These are phyloP conservation scores for Didymosphaeria variabile DNA, from an alignment of 2,329 filamentous ascomycete genomes.

Conservation along the genomic window DNA sequence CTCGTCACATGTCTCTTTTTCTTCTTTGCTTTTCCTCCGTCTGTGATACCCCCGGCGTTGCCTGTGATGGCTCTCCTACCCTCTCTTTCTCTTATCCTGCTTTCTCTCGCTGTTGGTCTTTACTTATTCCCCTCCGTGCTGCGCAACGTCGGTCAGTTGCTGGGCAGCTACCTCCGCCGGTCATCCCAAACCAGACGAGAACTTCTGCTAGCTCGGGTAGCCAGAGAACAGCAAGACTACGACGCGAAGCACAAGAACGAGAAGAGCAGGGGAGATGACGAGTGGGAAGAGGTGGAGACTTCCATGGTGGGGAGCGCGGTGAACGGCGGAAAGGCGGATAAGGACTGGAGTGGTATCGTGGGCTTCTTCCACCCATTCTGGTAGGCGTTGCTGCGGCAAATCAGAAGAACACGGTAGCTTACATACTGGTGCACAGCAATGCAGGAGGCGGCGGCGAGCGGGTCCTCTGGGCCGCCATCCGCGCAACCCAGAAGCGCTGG, in stretches of 20 bases:
- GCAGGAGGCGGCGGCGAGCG: slow-evolving; percentile 94
- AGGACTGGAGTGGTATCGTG: slow-evolving; percentile 83
- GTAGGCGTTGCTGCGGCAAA: slow-evolving; percentile 58
- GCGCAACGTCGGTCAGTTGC: slow-evolving; percentile 35
- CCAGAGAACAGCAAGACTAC: slow-evolving; percentile 38
- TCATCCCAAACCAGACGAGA: slow-evolving; percentile 44
- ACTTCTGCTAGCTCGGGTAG: slow-evolving; percentile 44
- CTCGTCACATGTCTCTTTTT: slow-evolving; percentile 16
- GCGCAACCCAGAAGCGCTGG: slow-evolving; percentile 88
- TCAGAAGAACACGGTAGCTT: slow-evolving; percentile 17
- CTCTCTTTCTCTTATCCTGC: slow-evolving; percentile 32
- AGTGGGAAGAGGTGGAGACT: slow-evolving; percentile 74
- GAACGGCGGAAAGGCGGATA: slow-evolving; percentile 57
- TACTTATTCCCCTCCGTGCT: slow-evolving; percentile 40
- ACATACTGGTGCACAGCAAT: slow-evolving; percentile 69
- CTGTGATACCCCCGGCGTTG: slow-evolving; percentile 17
- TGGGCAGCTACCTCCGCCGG: slow-evolving; percentile 43
- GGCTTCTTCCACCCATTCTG: slow-evolving; percentile 99
- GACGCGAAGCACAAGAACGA: slow-evolving; percentile 28
- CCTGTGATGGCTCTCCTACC: slow-evolving; percentile 37
- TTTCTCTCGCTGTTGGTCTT: slow-evolving; percentile 34
- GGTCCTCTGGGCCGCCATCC: slow-evolving; percentile 94
- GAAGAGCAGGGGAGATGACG: slow-evolving; percentile 62
- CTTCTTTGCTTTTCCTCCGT: slow-evolving; percentile 16
- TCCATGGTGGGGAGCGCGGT: slow-evolving; percentile 56